Evolutionary conservation across 805 yeast species (phyloP), one percentile per base, ranked within the genome.

Genomic region (Starmerella ratchasimensis): DNA sequence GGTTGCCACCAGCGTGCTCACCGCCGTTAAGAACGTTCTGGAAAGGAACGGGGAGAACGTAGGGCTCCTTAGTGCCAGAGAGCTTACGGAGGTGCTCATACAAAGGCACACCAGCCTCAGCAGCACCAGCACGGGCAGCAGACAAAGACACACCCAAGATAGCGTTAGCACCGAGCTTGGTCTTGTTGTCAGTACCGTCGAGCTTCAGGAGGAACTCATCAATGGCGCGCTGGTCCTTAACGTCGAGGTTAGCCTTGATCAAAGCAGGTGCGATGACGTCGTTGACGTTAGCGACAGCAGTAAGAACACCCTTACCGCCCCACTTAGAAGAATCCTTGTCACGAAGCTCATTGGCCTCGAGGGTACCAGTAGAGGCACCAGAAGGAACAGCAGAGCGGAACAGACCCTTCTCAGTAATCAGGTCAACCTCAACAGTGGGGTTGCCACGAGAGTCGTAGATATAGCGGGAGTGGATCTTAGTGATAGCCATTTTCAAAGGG

Each of bases 361-460:
- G 94, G 65, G 80, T 65, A 78, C 98, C 98, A 49, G 98, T 90
- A 60, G 97, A 88, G 53, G 98, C 98, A 71, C 98, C 98, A 51
- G 96, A 84, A 65, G 98, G 98, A 48, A 90, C 98, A 61, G 88
- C 86, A 53, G 97, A 75, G 68, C 96, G 80, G 93, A 83, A 86
- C 51, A 74, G 57, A 60, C 98, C 98, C 60, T 80, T 75, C 49
- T 72, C 88, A 60, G 98, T 88, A 74, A 79, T 70, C 58, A 88
- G 60, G 61, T 90, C 97, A 54, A 90, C 97, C 76, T 90, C 97
- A 57, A 90, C 98, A 55, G 98, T 88, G 71, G 98, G 98, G 78
- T 88, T 90, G 70, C 97, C 97, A 71, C 98, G 83, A 58, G 97
- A 88, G 72, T 88, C 98, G 79, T 90, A 88, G 68, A 88, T 94